Evolutionary conservation across 176 grass and related monocot genomes (phyloP), one percentile per base, ranked within the genome.

Genomic region (Avena atlantica): DNA sequence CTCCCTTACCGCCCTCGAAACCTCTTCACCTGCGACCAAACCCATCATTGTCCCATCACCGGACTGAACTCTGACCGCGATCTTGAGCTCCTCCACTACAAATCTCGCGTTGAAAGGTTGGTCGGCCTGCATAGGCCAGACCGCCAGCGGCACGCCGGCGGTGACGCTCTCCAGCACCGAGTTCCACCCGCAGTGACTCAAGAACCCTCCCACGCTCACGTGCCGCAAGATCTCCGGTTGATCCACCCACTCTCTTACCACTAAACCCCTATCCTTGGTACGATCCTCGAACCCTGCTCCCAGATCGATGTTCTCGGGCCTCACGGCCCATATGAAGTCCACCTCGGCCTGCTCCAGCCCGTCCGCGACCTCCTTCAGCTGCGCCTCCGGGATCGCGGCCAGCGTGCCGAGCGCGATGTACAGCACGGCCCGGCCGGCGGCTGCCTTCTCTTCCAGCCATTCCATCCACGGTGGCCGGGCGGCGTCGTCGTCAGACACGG

Each of bases 181-280:
- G 85, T 92, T 97, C 94, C 94, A 94, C 4, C 94, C 94, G 31
- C 88, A 92, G n/a, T 96, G 94, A 8, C 85, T 93, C 15, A 93
- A 65, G 37, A 93, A 91, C 23, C 85, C 94, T 57, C 53, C n/a
- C 6, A 96, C 42, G 4, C 52, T 64, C 3, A 78, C 1, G 40
- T 96, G 94, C 2, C 15, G 74, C 4, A 96, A 45, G 23, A 93
- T 88, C 50, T 29, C 82, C 10, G 42, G 2, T 10, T 96, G 94
- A 20, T 96, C 94, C 25, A 96, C 89, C 94, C 89, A 96, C 0
- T 93, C 69, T 2, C 81, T 88, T n/a, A 96, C 91, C 78, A 96
- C 60, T 12, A 72, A 2, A 1, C 89, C 89, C 1, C 82, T 87
- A 0, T 23, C 64, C 25, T 76, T 82, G 4, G 47, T 81, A 9